These are phyloP conservation scores for Fraxinus sp. DNA, from an alignment of 305 asterid genomes.

Conservation along the genomic window DNA sequence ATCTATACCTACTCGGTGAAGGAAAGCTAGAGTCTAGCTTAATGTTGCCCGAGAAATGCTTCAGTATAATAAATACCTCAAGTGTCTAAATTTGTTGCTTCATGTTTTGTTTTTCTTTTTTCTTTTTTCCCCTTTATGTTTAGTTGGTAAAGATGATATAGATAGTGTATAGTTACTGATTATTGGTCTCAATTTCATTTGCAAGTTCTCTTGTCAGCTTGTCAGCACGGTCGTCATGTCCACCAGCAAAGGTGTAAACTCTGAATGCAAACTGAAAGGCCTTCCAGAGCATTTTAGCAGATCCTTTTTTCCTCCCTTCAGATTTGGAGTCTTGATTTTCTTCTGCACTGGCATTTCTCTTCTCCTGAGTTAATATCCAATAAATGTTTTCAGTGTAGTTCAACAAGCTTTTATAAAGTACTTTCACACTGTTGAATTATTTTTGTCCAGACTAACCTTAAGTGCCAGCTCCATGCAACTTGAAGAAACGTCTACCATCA, in stretches of 20 bases:
- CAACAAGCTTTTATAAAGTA: not conserved
- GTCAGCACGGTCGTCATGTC: slow-evolving; percentile 94
- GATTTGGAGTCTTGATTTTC: slow-evolving; percentile 35
- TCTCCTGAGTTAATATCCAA: slow-evolving; percentile 43
- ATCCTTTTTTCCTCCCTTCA: slow-evolving; percentile 41
- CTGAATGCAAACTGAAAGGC: slow-evolving; percentile 90
- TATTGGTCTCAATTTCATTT: slow-evolving; percentile 60
- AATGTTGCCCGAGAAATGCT: slow-evolving; percentile 29
- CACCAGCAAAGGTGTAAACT: slow-evolving; percentile 87
- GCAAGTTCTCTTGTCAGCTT: slow-evolving; percentile 79
- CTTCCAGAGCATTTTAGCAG: slow-evolving; percentile 69
- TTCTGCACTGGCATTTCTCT: slow-evolving; percentile 41
- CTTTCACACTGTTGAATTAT: not conserved
- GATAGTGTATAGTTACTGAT: slow-evolving; percentile 22
- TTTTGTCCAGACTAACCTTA: slow-evolving; percentile 49
- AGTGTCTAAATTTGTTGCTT: slow-evolving; percentile 25
- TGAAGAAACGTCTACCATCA: slow-evolving; percentile 82
- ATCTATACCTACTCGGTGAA: slow-evolving; percentile 21
- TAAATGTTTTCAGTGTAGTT: not conserved
- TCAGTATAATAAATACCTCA: slow-evolving; percentile 27
- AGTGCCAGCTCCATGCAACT: slow-evolving; percentile 80
- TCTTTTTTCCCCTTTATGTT: not conserved
- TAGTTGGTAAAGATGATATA: slow-evolving; percentile 4
- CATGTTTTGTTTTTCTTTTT: not conserved
- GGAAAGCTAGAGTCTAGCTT: slow-evolving; percentile 31